Conservation (phyloP, 331 rosid genomes). For the Acacia pycnantha region DNA sequence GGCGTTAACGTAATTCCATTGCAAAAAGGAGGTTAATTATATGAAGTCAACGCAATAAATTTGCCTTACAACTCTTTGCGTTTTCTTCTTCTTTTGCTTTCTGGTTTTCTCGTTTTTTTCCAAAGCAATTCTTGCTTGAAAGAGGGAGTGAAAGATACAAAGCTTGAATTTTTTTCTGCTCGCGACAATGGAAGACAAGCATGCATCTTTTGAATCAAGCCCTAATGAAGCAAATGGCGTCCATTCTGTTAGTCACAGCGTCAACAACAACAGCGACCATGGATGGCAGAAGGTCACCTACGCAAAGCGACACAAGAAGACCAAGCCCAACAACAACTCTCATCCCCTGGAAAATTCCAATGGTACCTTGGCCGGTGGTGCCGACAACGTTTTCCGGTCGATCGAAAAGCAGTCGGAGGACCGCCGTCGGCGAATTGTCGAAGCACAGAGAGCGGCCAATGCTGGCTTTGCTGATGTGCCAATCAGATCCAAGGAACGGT, state of each 20-base stretch:
- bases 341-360: slow-evolving; percentile 41
- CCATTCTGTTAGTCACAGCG: background rate
- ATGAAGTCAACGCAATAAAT: background rate
- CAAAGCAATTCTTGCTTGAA: background rate
- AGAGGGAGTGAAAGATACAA: slow-evolving; percentile 11
- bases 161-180: background rate
- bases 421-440: slow-evolving; percentile 5
- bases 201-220: slow-evolving; percentile 47
- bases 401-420: slow-evolving; percentile 1
- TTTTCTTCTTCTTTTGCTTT: background rate
- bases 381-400: slow-evolving; percentile 47
- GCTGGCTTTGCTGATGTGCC: background rate
- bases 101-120: background rate
- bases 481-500: background rate
- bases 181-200: slow-evolving; percentile 62
- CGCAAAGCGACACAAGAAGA: slow-evolving; percentile 50
- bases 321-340: slow-evolving; percentile 7
- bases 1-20: background rate
- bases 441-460: slow-evolving; percentile 6
- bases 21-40: background rate
- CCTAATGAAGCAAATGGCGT: slow-evolving; percentile 42
- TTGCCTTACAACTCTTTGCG: background rate
- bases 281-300: slow-evolving; percentile 81
- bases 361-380: slow-evolving; percentile 30
- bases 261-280: slow-evolving; percentile 35